phyloP scores from a whole-genome alignment of 768 basidiomycete species.

The Pleurotus platypus region DNA sequence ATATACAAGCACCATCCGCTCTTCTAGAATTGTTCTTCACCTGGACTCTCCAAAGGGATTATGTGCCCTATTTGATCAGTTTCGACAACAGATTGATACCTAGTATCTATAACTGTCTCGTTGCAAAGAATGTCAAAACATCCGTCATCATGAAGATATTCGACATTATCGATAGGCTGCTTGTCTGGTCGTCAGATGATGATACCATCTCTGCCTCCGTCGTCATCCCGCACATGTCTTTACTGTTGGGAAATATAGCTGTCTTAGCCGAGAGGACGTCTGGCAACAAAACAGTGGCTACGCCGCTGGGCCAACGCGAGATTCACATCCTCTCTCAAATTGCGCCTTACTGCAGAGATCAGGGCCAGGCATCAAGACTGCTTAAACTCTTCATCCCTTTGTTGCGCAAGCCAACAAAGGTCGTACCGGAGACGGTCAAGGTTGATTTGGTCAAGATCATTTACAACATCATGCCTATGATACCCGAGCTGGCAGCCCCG shows the following conservation, averaged over 20 bases:
- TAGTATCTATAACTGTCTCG: conserved; percentile 78
- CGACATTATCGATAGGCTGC: conserved; percentile 77
- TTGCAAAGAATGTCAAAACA: conserved; percentile 84
- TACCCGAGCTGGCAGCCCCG: conserved; percentile 54
- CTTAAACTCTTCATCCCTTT: conserved; percentile 74
- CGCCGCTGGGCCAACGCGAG: conserved; percentile 75
- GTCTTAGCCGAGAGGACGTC: conserved; percentile 63
- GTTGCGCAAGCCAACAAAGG: conserved; percentile 69
- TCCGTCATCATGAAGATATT: conserved; percentile 76
- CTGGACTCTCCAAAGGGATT: conserved; percentile 63
- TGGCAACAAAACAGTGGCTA: conserved; percentile 43
- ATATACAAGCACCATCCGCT: conserved; percentile 87
- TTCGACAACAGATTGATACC: conserved; percentile 69
- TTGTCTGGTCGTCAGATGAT: conserved; percentile 52
- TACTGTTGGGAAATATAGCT: conserved; percentile 70
- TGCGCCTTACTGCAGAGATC: conserved; percentile 68
- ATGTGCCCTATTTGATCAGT: conserved; percentile 61
- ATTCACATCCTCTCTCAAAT: conserved; percentile 78
- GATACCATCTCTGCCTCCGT: conserved; percentile 45
- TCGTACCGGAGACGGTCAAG: conserved; percentile 85
- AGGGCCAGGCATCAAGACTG: conserved; percentile 68
- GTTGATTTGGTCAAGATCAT: conserved; percentile 74
- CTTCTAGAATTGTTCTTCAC: conserved; percentile 80
- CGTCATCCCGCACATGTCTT: conserved; percentile 66
- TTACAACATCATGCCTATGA: conserved; percentile 58